These are phyloP conservation scores for Phaffia rhodozyma DNA, from an alignment of 1,284 basidiomycete genomes.

Conservation along the genomic window DNA sequence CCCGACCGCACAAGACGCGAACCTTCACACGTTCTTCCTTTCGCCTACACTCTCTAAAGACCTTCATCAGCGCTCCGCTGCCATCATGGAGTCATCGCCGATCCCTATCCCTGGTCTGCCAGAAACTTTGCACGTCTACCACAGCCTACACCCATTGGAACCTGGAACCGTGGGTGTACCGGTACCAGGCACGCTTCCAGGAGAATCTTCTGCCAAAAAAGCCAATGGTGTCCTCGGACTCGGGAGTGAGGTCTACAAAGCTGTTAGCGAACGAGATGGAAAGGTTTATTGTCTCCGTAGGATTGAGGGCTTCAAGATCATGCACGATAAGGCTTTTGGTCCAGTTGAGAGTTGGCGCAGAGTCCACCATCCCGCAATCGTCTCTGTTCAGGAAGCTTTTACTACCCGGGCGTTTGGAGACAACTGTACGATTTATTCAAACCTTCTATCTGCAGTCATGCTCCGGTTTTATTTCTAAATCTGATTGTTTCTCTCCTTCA, in stretches of 20 bases:
- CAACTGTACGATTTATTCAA: constrained; percentile 50
- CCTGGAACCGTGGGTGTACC: constrained; percentile 25
- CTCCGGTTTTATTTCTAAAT: constrained; percentile 4
- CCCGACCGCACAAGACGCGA: constrained; percentile 20
- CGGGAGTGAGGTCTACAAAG: constrained; percentile 69
- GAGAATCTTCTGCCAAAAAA: constrained; percentile 47
- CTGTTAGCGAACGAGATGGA: constrained; percentile 66
- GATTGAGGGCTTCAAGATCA: constrained; percentile 77
- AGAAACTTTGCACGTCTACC: constrained; percentile 81
- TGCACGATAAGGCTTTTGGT: constrained; percentile 66
- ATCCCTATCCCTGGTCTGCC: constrained; percentile 51
- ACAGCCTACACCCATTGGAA: constrained; percentile 72
- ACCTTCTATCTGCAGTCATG: not conserved
- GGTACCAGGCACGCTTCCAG: constrained; percentile 21
- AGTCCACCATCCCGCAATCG: constrained; percentile 76
- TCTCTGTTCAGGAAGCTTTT: constrained; percentile 81
- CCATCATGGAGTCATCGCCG: constrained; percentile 43
- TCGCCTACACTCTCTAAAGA: constrained; percentile 64
- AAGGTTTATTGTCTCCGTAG: constrained; percentile 64
- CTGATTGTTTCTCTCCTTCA: not conserved
- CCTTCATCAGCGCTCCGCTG: constrained; percentile 69
- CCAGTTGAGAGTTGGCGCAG: constrained; percentile 79
- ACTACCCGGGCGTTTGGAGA: constrained; percentile 89
- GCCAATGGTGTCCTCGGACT: constrained; percentile 55
- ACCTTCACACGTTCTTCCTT: constrained; percentile 47